Evolutionary conservation across 2,329 filamentous ascomycete species (phyloP).

Genomic region (Aureobasidium lini): DNA sequence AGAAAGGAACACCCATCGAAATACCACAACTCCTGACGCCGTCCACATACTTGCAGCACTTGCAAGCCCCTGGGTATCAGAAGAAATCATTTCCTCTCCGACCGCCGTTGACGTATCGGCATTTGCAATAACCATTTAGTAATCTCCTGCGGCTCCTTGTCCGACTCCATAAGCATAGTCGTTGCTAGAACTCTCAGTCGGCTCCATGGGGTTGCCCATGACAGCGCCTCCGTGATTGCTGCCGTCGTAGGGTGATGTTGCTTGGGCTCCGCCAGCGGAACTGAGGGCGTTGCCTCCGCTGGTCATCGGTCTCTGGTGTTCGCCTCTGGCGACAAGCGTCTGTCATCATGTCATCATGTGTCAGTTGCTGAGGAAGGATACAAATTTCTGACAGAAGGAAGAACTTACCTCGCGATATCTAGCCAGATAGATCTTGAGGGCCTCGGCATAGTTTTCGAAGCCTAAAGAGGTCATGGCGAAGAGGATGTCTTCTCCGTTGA

Average conservation of each 20-base stretch:
- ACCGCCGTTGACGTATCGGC: not conserved
- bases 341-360: slow-evolving; percentile 37
- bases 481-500: slow-evolving; percentile 96
- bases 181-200: slow-evolving; percentile 31
- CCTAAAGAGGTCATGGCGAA: slow-evolving; percentile 99
- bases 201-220: slow-evolving; percentile 37
- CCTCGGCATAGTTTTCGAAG: slow-evolving; percentile 98
- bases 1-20: too few species aligned
- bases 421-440: slow-evolving; percentile 93
- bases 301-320: slow-evolving; percentile 49
- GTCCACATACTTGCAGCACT: not conserved
- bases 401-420: slow-evolving; percentile 91
- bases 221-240: slow-evolving; percentile 32
- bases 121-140: not conserved
- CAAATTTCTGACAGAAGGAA: not conserved
- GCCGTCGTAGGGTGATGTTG: slow-evolving; percentile 26
- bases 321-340: slow-evolving; percentile 71
- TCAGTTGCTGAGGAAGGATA: slow-evolving; percentile 19
- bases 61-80: not conserved
- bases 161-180: slow-evolving; percentile 28
- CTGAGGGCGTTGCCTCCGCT: slow-evolving; percentile 30
- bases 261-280: slow-evolving; percentile 19
- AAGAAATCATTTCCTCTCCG: not conserved
- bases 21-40: not conserved
- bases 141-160: slow-evolving; percentile 14